Conservation (phyloP, 768 basidiomycete genomes). For the Ramaria rubella region DNA sequence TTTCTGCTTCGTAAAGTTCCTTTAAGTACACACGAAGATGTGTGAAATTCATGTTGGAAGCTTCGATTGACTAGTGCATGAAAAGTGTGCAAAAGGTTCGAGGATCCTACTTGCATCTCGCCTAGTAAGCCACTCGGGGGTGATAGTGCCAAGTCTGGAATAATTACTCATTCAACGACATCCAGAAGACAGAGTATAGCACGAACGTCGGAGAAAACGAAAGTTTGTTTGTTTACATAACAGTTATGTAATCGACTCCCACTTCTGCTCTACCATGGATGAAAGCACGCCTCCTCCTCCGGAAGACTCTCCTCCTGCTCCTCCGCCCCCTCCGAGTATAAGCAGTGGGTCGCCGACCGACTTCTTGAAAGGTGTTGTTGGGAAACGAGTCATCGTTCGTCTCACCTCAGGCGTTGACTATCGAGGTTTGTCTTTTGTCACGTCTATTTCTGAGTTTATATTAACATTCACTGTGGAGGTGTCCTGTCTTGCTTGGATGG, state of each 20-base stretch:
- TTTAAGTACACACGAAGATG: background rate
- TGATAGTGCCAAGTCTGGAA: background rate
- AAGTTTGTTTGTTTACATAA: background rate
- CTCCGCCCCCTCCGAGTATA: constrained; percentile 41
- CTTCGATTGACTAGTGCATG: background rate
- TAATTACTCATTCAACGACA: background rate
- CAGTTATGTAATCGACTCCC: too few relatives aligned
- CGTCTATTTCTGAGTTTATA: background rate
- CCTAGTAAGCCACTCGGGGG: background rate
- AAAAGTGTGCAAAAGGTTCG: background rate
- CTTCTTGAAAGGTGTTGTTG: constrained; percentile 92
- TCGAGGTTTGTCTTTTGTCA: constrained; percentile 50
- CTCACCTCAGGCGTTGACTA: constrained; percentile 92
- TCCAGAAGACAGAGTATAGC: background rate
- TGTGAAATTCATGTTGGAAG: background rate
- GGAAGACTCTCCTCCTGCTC: constrained; percentile 33
- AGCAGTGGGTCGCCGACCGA: constrained; percentile 82
- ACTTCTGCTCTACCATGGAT: background rate
- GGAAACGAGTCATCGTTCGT: constrained; percentile 90
- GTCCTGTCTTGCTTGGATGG: constrained; percentile 93
- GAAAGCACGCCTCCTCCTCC: constrained; percentile 31
- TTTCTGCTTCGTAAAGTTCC: background rate
- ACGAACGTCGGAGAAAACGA: background rate
- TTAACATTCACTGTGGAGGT: constrained; percentile 40
- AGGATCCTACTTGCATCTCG: background rate